These are phyloP conservation scores for Pistacia vera DNA, from an alignment of 345 rosid genomes.

Conservation along the genomic window DNA sequence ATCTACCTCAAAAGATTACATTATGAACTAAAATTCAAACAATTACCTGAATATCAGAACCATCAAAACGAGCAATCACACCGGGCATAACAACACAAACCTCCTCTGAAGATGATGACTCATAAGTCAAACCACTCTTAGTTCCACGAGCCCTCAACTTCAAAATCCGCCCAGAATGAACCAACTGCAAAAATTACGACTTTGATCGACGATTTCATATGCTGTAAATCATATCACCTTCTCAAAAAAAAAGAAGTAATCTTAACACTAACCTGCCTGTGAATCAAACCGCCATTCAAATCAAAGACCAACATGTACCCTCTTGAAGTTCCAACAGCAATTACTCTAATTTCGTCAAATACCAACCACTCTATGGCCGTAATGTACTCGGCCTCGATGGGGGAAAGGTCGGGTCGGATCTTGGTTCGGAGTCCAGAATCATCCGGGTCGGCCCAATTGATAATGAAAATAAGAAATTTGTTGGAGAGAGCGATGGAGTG, in stretches of 20 bases:
- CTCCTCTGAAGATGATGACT: slow-evolving; percentile 63
- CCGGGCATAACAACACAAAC: slow-evolving; percentile 75
- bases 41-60: slow-evolving; percentile 66
- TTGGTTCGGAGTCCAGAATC: slow-evolving; percentile 47
- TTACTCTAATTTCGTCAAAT: slow-evolving; percentile 67
- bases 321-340: slow-evolving; percentile 79
- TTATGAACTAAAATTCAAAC: not conserved
- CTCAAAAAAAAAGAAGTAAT: not conserved
- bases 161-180: slow-evolving; percentile 63
- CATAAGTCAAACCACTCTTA: slow-evolving; percentile 64
- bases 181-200: slow-evolving; percentile 38
- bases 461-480: slow-evolving; percentile 51
- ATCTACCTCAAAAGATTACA: not conserved
- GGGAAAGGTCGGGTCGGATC: slow-evolving; percentile 89
- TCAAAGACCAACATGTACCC: slow-evolving; percentile 79
- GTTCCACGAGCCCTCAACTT: slow-evolving; percentile 77
- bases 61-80: slow-evolving; percentile 86
- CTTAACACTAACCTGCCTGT: slow-evolving; percentile 58
- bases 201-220: too few relatives aligned
- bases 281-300: slow-evolving; percentile 67
- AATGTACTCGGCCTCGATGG: slow-evolving; percentile 70
- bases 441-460: slow-evolving; percentile 70
- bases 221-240: too few relatives aligned
- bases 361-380: slow-evolving; percentile 85
- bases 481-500: slow-evolving; percentile 76